A percentile compares a stretch with the other conserved stretches of the same genome.
phyloP scores from a whole-genome alignment of 2,329 filamentous ascomycete species.

The Scytalidium lignicola region DNA sequence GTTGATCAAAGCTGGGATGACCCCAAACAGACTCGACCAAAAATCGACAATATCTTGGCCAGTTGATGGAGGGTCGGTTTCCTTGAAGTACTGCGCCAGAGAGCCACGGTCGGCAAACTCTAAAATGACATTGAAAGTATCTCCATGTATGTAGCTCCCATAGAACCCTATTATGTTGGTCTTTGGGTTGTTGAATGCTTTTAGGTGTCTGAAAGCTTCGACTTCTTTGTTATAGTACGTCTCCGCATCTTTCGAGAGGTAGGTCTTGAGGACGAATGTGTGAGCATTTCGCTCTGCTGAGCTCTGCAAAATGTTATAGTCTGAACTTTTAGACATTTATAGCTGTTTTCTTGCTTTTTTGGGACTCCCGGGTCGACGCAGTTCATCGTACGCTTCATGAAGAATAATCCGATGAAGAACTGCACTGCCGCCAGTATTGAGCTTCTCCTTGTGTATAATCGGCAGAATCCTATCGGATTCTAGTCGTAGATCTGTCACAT shows the following conservation, averaged over 20 bases:
- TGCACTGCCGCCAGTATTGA: conserved; percentile 8
- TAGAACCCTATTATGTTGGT: conserved; percentile 14
- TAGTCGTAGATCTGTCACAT: conserved; percentile 3
- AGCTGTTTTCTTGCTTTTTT: too few species aligned
- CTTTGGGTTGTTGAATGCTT: not conserved
- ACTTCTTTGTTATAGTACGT: conserved; percentile 13
- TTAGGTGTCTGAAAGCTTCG: conserved; percentile 9
- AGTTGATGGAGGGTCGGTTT: conserved; percentile 5
- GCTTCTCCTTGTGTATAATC: conserved; percentile 9
- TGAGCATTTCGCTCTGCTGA: not conserved
- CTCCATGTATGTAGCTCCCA: conserved; percentile 10
- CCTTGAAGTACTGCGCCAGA: conserved; percentile 19
- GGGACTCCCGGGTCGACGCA: too few species aligned
- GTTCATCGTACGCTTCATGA: conserved; percentile 14
- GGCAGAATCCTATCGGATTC: conserved; percentile 14
- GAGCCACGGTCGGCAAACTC: conserved; percentile 25
- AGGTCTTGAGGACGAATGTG: conserved; percentile 16
- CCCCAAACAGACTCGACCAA: conserved; percentile 17
- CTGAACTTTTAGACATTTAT: too few species aligned
- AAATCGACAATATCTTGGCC: conserved; percentile 17
- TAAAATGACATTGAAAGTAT: conserved; percentile 21
- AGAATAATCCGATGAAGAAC: conserved; percentile 10
- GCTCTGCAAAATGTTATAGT: too few species aligned
- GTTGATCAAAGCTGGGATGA: conserved; percentile 13
- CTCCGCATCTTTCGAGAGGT: conserved; percentile 7